Evolutionary conservation across 2,329 filamentous ascomycete species (phyloP).

Genomic region (Ophiostoma sp.): DNA sequence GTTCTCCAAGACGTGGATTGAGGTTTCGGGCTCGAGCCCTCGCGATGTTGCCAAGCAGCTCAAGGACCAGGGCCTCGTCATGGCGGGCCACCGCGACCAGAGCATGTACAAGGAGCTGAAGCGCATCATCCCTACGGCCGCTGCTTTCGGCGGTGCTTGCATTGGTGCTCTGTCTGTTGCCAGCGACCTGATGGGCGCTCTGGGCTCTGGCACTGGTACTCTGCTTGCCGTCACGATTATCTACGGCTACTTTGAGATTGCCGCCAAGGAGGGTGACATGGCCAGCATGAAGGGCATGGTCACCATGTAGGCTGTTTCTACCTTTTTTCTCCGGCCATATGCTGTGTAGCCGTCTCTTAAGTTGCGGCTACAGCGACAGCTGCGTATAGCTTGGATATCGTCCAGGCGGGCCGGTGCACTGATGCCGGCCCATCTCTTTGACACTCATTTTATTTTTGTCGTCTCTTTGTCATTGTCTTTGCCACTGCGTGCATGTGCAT

Average conservation of each 20-base stretch:
- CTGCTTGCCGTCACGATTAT: constrained; percentile 98
- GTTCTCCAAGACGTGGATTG: constrained; percentile 99
- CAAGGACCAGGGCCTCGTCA: constrained; percentile 98
- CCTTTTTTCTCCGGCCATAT: background rate
- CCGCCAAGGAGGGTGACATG: constrained; percentile 96
- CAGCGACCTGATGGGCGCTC: constrained; percentile 90
- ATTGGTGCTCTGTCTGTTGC: constrained; percentile 95
- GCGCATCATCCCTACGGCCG: constrained; percentile 96
- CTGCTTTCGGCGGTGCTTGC: constrained; percentile 96
- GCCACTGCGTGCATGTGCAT: background rate
- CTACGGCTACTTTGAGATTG: constrained; percentile 99
- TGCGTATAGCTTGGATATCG: background rate
- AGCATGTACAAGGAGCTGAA: constrained; percentile 99
- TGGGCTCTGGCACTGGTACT: constrained; percentile 96
- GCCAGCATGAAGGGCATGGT: constrained; percentile 71
- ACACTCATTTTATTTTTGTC: background rate
- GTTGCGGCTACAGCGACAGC: background rate
- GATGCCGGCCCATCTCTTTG: background rate
- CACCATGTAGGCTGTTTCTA: constrained; percentile 31
- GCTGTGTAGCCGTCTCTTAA: background rate
- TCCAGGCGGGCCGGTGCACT: background rate
- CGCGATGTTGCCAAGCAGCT: constrained; percentile 99
- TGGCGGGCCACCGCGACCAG: constrained; percentile 99
- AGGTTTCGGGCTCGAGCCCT: constrained; percentile 95
- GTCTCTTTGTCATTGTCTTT: background rate